Percentiles rank a stretch among this genome's conserved stretches.
phyloP scores from a whole-genome alignment of 73 alveolate species.

The Uronychia binucleata region DNA sequence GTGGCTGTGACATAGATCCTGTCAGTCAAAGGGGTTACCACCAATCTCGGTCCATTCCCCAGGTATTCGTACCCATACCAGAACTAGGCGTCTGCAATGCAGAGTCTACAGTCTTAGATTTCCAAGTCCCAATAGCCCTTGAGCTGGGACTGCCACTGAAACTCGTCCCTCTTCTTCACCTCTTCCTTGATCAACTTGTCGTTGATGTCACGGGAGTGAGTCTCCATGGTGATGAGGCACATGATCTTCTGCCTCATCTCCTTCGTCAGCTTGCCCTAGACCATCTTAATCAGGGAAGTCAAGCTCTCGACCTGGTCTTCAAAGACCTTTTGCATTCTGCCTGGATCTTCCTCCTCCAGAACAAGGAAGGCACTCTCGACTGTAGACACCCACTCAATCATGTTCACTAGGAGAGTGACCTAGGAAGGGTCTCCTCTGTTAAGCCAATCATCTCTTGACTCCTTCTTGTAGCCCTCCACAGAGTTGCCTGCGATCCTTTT shows the following conservation, averaged over 20 bases:
- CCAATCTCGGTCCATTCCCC: conserved; percentile 99
- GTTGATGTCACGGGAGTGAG: conserved; percentile 99
- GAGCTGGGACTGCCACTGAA: conserved; percentile 99
- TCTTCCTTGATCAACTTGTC: conserved; percentile 89
- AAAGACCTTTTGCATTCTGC: conserved; percentile 77
- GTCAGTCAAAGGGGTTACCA: conserved; percentile 99
- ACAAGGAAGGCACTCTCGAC: conserved; percentile 87
- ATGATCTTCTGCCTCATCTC: conserved; percentile 96
- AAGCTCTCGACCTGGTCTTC: conserved; percentile 83
- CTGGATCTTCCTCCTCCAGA: conserved; percentile 69
- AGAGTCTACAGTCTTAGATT: conserved; percentile 84
- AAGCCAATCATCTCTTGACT: conserved; percentile 94
- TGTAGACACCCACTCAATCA: conserved; percentile 85
- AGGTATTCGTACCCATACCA: conserved; percentile 99
- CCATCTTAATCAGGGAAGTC: conserved; percentile 92
- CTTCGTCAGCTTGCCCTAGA: conserved; percentile 91
- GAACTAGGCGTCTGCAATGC: conserved; percentile 96
- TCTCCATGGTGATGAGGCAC: conserved; percentile 99
- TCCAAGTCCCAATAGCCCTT: conserved; percentile 95
- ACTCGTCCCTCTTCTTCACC: conserved; percentile 95
- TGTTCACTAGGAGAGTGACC: conserved; percentile 91
- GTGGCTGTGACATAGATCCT: conserved; percentile 99
- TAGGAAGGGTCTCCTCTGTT: conserved; percentile 92
- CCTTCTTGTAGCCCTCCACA: conserved; percentile 67
- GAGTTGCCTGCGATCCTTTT: conserved; percentile 89